Conservation (phyloP, 2,329 filamentous ascomycete genomes). For the Aureobasidium sp. region DNA sequence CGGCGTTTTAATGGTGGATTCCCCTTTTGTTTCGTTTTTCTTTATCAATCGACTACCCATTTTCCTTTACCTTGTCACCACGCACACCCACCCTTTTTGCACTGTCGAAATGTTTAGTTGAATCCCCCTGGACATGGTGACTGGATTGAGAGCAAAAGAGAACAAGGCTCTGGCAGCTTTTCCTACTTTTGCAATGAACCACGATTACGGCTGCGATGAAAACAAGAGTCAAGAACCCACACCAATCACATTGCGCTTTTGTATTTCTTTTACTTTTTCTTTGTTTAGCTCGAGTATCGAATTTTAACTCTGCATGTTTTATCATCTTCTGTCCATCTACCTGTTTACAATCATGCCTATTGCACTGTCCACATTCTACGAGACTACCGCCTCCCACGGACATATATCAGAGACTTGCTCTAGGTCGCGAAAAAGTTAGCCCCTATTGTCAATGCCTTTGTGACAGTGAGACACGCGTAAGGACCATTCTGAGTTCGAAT, state of each 20-base stretch:
- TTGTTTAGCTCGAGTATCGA: neutral
- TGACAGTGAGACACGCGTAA: too few relatives aligned
- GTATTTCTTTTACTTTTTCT: neutral
- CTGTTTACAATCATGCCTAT: neutral
- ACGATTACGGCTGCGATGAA: neutral
- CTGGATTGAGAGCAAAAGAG: neutral
- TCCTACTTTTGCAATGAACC: neutral
- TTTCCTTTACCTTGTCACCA: slow-evolving; percentile 60
- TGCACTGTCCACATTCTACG: neutral
- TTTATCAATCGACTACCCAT: slow-evolving; percentile 24
- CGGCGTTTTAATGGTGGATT: slow-evolving; percentile 4
- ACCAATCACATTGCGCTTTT: neutral
- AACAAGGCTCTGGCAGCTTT: slow-evolving; percentile 2
- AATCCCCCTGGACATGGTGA: neutral
- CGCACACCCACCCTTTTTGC: neutral
- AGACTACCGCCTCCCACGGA: too few relatives aligned
- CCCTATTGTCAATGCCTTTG: too few relatives aligned
- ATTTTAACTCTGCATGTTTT: neutral
- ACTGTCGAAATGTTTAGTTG: slow-evolving; percentile 2
- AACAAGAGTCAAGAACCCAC: neutral
- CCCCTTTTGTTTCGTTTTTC: neutral
- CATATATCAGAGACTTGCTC: too few relatives aligned
- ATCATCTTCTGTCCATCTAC: neutral
- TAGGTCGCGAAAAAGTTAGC: too few relatives aligned
- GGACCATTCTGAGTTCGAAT: too few relatives aligned